Base-by-base conservation (phyloP, 306 rosid species). In the Ormosia emarginata region DNA sequence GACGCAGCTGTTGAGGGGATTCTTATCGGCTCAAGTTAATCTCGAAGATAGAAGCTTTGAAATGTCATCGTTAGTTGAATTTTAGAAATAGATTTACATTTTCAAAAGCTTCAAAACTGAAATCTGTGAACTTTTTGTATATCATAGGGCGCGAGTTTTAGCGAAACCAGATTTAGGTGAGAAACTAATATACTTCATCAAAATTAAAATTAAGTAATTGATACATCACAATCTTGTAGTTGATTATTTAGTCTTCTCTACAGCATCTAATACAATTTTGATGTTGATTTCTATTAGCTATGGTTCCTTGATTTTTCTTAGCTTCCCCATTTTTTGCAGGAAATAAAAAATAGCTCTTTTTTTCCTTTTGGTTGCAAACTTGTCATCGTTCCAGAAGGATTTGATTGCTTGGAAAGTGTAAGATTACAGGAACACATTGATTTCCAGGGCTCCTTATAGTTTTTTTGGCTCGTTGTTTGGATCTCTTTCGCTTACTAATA, bases 171-270 rank as follows among this genome's bases (percentile, higher is more conserved):
- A 34, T 34, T 34, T 34, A 34, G 36, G 36, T 34, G 36, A 34
- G 36, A 34, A 34, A 34, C 2, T 34, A 34, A 56, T 74, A 49
- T 79, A 58, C 37, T 61, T 76, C n/a, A 65, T 12, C 74, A 74
- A 83, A 92, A 84, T 89, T 77, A 59, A 71, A 81, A 82, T 79
- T 10, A 1, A 41, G 49, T 62, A 49, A 15, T n/a, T 4, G 24
- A 49, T 43, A 49, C 43, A 53, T 64, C 30, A 6, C 75, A 85
- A 65, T 78, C 52, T 36, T 32, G 59, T 58, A 67, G 63, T 5
- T 7, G 74, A 69, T 67, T 61, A 69, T 53, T 18, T 37, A 4
- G 10, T 11, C 40, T 4, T 71, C 7, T 52, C 14, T 41, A n/a
- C 71, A 46, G 47, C 49, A 49, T 76, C 57, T 78, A 40, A 65